A percentile compares a stretch with the other conserved stretches of the same genome.
Evolutionary conservation across 768 basidiomycete genomes (phyloP).

Genomic region (Astraeus odoratus): DNA sequence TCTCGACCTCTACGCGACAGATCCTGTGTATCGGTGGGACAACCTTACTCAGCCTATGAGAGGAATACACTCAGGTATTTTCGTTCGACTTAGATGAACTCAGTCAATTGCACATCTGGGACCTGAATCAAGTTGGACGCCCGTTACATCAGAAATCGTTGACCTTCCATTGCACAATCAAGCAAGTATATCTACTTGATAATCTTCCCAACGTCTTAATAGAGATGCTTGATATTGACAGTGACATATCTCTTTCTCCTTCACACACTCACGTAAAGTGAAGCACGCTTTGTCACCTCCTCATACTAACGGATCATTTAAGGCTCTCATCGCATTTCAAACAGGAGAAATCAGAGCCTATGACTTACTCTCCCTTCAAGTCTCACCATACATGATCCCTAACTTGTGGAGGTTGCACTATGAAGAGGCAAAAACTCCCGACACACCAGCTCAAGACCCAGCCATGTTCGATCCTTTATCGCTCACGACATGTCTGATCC

Average conservation of each 20-base stretch:
- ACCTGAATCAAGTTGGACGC: slow-evolving; percentile 43
- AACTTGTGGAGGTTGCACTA: slow-evolving; percentile 75
- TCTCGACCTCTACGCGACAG: slow-evolving; percentile 46
- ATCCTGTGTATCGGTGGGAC: slow-evolving; percentile 57
- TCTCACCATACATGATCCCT: slow-evolving; percentile 62
- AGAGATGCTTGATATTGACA: background rate
- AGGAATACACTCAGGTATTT: background rate
- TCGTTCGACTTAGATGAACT: slow-evolving; percentile 37
- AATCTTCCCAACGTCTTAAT: background rate
- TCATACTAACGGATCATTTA: background rate
- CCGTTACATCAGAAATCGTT: slow-evolving; percentile 47
- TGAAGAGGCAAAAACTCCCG: slow-evolving; percentile 41
- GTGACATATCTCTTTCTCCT: slow-evolving; percentile 57
- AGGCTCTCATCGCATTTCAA: slow-evolving; percentile 45
- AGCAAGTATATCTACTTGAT: slow-evolving; percentile 21
- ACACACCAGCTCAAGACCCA: slow-evolving; percentile 28
- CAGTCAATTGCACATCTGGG: slow-evolving; percentile 54
- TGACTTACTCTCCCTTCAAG: slow-evolving; percentile 61
- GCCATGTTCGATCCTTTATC: slow-evolving; percentile 28
- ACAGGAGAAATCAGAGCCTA: slow-evolving; percentile 65
- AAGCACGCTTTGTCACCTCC: slow-evolving; percentile 6
- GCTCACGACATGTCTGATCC: background rate
- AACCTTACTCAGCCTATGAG: background rate
- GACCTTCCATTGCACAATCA: slow-evolving; percentile 39
- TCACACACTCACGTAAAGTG: slow-evolving; percentile 63